phyloP scores from a whole-genome alignment of 192 early-diverging fungal species.

The Chytriomyces sp. region DNA sequence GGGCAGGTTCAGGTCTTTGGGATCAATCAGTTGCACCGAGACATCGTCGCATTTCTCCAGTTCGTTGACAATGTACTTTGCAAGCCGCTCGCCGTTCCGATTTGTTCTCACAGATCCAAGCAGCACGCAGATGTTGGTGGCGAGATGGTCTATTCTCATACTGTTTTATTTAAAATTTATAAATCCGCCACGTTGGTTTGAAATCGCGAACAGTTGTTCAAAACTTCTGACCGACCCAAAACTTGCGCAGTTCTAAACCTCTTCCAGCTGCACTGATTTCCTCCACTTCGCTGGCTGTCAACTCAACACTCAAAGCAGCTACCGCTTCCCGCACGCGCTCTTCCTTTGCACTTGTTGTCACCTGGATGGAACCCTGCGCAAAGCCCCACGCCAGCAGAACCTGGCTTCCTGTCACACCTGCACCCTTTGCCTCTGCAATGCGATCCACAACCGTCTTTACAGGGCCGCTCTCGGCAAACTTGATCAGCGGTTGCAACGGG shows the following conservation, averaged over 20 bases:
- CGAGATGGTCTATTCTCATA: not conserved
- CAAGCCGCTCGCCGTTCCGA: too few species aligned
- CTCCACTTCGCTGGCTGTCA: not conserved
- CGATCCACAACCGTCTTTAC: conserved; percentile 4
- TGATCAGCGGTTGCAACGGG: conserved; percentile 48
- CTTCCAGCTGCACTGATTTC: conserved; percentile 10
- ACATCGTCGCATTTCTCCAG: not conserved
- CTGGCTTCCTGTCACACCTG: conserved; percentile 20
- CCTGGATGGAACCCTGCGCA: conserved; percentile 12
- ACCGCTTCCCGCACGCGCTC: conserved; percentile 35
- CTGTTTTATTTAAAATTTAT: not conserved
- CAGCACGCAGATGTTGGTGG: not conserved
- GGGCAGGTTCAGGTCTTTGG: too few species aligned
- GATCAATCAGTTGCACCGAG: too few species aligned
- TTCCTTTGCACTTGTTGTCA: conserved; percentile 32
- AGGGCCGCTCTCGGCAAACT: conserved; percentile 20
- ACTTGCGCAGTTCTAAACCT: not conserved
- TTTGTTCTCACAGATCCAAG: too few species aligned
- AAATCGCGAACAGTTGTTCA: not conserved
- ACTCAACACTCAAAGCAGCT: conserved; percentile 10
- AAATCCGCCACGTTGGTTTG: too few species aligned
- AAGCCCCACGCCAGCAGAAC: conserved; percentile 27
- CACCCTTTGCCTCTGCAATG: conserved; percentile 13
- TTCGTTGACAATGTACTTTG: too few species aligned
- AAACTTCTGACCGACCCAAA: conserved; percentile 16